These are phyloP conservation scores for Tetradesmus lagerheimii DNA, from an alignment of 139 green algal species.

Conservation along the genomic window DNA sequence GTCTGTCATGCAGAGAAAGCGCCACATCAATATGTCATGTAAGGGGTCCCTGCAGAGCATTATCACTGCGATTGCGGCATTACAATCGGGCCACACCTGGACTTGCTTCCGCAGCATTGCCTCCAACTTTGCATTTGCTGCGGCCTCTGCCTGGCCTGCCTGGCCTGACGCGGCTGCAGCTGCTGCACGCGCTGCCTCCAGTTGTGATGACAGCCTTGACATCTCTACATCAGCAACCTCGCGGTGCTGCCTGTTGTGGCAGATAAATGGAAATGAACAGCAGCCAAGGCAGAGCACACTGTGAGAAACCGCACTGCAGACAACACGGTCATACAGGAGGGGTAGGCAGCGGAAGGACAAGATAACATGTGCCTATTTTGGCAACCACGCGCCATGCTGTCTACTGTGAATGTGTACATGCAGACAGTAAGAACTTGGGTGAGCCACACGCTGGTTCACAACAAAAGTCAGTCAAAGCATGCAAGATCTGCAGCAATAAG, in stretches of 20 bases:
- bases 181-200: conserved; percentile 46
- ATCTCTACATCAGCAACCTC: conserved; percentile 55
- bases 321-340: too few relatives aligned
- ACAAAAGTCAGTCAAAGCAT: not conserved
- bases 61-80: not conserved
- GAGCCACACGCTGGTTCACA: too few relatives aligned
- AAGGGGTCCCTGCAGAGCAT: not conserved
- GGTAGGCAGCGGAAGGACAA: not conserved
- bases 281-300: not conserved
- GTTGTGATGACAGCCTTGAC: conserved; percentile 43
- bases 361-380: too few relatives aligned
- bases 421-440: too few relatives aligned
- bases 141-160: conserved; percentile 5
- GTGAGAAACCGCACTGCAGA: too few relatives aligned
- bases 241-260: conserved; percentile 34
- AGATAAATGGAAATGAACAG: not conserved
- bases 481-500: not conserved
- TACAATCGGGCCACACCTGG: not conserved
- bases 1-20: not conserved
- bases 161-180: conserved; percentile 2
- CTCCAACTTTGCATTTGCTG: not conserved
- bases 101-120: not conserved
- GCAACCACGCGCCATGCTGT: not conserved
- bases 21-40: not conserved
- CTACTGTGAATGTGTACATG: too few relatives aligned